These are phyloP conservation scores for Remersonia thermophila DNA, from an alignment of 2,329 filamentous ascomycete genomes.

Conservation along the genomic window DNA sequence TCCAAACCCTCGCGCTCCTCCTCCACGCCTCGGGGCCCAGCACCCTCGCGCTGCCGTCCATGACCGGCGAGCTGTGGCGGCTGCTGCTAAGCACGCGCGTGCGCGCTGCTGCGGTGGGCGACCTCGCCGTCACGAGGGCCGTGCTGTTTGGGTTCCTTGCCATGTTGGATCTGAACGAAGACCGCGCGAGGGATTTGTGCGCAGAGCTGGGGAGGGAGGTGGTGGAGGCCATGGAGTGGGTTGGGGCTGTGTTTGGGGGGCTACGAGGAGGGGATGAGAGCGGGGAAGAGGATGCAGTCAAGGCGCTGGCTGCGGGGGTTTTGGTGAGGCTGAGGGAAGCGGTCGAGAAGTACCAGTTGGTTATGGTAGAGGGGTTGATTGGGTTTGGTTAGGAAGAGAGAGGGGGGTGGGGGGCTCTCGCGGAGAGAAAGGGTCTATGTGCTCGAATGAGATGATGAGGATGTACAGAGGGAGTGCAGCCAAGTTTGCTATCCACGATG, in stretches of 20 bases:
- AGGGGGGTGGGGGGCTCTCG: background rate
- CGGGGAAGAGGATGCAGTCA: slow-evolving; percentile 65
- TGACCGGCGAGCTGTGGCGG: slow-evolving; percentile 76
- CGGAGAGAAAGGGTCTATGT: too few relatives aligned
- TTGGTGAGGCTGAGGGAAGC: slow-evolving; percentile 69
- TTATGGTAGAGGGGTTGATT: slow-evolving; percentile 60
- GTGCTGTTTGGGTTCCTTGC: slow-evolving; percentile 70
- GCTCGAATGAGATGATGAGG: background rate
- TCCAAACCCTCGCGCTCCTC: slow-evolving; percentile 76
- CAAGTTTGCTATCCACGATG: too few relatives aligned
- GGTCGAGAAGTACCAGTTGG: slow-evolving; percentile 66
- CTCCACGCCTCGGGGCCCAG: slow-evolving; percentile 74
- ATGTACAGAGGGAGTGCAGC: background rate
- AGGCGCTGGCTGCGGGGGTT: slow-evolving; percentile 65
- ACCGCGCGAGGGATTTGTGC: slow-evolving; percentile 59
- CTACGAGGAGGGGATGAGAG: slow-evolving; percentile 37
- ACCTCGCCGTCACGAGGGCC: slow-evolving; percentile 57
- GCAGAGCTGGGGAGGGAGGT: slow-evolving; percentile 63
- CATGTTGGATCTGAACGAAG: slow-evolving; percentile 68
- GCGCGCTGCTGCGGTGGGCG: slow-evolving; percentile 45
- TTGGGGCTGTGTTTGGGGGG: slow-evolving; percentile 58
- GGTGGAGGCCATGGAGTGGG: slow-evolving; percentile 82
- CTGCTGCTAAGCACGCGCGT: slow-evolving; percentile 56
- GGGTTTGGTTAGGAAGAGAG: slow-evolving; percentile 15
- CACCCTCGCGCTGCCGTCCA: slow-evolving; percentile 60